Conservation (phyloP, 2,329 filamentous ascomycete species). For the Cladophialophora chaetospira region DNA sequence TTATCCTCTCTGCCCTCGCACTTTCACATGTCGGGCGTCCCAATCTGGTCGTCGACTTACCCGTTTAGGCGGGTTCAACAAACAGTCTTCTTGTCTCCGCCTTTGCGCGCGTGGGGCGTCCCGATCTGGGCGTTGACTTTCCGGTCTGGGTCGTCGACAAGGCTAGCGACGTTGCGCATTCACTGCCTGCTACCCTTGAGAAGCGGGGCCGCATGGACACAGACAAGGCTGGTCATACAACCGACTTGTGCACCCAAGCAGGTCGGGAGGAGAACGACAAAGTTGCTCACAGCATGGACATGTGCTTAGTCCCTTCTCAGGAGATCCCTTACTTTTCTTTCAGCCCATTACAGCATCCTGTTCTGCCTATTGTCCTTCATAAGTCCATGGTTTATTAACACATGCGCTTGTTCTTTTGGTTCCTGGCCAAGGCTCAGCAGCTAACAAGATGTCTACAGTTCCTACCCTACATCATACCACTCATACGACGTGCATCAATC, state of each 20-base stretch:
- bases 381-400: not conserved
- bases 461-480: not conserved
- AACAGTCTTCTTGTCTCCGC: not conserved
- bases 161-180: not conserved
- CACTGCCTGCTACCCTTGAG: not conserved
- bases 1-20: not conserved
- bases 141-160: constrained; percentile 11
- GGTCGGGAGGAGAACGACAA: too few species aligned
- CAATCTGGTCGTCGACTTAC: constrained; percentile 6
- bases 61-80: constrained; percentile 7
- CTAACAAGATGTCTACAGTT: constrained; percentile 1
- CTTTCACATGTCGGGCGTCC: not conserved
- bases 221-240: not conserved
- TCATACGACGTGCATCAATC: not conserved
- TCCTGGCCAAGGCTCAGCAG: not conserved
- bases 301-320: too few species aligned
- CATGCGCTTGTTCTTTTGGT: not conserved
- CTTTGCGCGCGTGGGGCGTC: not conserved
- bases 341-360: too few species aligned
- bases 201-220: not conserved
- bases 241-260: not conserved
- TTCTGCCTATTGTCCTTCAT: too few species aligned
- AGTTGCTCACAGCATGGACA: too few species aligned
- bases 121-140: constrained; percentile 5
- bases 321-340: too few species aligned